Base-by-base conservation (phyloP, 345 rosid genomes). In the Crucihimalaya himalaica region DNA sequence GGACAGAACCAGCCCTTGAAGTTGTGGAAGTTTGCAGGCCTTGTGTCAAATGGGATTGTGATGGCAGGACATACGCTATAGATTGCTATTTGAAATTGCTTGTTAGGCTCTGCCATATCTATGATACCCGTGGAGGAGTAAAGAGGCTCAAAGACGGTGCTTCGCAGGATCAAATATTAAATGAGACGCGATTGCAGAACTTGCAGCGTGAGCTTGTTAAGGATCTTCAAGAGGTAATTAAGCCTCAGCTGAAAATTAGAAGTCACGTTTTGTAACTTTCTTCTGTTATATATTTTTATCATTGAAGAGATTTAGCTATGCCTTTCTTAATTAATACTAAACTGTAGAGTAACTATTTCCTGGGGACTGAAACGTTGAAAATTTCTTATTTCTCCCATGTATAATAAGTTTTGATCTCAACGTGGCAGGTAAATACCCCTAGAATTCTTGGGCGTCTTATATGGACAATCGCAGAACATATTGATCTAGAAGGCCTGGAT, bases 11-110 rank as follows among this genome's bases (percentile, higher is more conserved):
- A 53, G 93, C 98, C 48, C 78, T 94, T 75, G 98, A 94, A 80
- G 98, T 94, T 63, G 97, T 94, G 74, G 98, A 94, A 85, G 97
- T 94, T 72, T 94, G 97, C 77, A 87, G 88, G 69, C 98, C 98
- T 64, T 94, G 98, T 74, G 89, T 91, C 64, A 91, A 91, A 84
- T 94, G 98, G 98, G 96, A 91, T 79, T 94, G 98, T 68, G 96
- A 94, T 84, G 96, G 97, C 71, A 86, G 98, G 79, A 91, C 93
- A 0, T 94, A 94, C 80, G 98, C 98, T 47, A 84, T 94, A 43
- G 98, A 91, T 82, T 94, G 98, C 84, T 94, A 89, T 78, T 69
- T 94, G 86, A 94, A 94, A 79, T 85, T 94, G 84, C 89, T 94
- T 61, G 97, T 91, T 51, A 82, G 97, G 85, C 87, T 94, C 39